phyloP scores from a whole-genome alignment of 1,139 yeast species.

The Protomyces inouyei region DNA sequence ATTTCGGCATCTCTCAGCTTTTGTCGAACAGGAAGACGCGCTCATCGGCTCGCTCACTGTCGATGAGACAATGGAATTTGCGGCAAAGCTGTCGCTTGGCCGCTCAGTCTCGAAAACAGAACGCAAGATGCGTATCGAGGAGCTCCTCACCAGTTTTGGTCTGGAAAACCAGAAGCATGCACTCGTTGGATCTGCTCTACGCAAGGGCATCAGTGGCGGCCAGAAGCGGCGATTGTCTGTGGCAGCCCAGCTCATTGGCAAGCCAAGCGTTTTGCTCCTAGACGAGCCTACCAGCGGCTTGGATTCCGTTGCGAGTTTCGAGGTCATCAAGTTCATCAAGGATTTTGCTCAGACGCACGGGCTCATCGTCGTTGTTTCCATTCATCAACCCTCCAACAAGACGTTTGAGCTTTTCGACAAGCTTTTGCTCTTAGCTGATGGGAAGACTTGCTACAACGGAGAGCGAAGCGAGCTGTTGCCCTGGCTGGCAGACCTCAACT shows the following conservation, averaged over 20 bases:
- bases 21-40: slow-evolving; percentile 57
- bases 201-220: slow-evolving; percentile 70
- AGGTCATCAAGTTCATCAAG: slow-evolving; percentile 59
- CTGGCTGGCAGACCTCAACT: slow-evolving; percentile 43
- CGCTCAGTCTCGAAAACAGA: slow-evolving; percentile 40
- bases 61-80: slow-evolving; percentile 52
- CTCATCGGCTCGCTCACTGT: slow-evolving; percentile 53
- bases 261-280: slow-evolving; percentile 68
- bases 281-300: slow-evolving; percentile 91
- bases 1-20: slow-evolving; percentile 55
- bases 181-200: slow-evolving; percentile 47
- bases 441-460: slow-evolving; percentile 62
- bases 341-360: slow-evolving; percentile 58
- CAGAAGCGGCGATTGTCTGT: slow-evolving; percentile 74
- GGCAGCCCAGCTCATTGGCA: slow-evolving; percentile 70
- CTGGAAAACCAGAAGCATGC: slow-evolving; percentile 42
- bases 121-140: slow-evolving; percentile 50
- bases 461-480: slow-evolving; percentile 32
- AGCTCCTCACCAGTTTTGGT: slow-evolving; percentile 43
- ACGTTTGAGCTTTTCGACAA: slow-evolving; percentile 64
- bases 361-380: slow-evolving; percentile 63
- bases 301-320: slow-evolving; percentile 70
- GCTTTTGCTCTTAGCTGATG: slow-evolving; percentile 64
- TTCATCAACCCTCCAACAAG: slow-evolving; percentile 83
- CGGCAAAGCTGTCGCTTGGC: slow-evolving; percentile 45